Conservation (phyloP, 495 filamentous ascomycete species). For the Lophiostoma macrostomum region DNA sequence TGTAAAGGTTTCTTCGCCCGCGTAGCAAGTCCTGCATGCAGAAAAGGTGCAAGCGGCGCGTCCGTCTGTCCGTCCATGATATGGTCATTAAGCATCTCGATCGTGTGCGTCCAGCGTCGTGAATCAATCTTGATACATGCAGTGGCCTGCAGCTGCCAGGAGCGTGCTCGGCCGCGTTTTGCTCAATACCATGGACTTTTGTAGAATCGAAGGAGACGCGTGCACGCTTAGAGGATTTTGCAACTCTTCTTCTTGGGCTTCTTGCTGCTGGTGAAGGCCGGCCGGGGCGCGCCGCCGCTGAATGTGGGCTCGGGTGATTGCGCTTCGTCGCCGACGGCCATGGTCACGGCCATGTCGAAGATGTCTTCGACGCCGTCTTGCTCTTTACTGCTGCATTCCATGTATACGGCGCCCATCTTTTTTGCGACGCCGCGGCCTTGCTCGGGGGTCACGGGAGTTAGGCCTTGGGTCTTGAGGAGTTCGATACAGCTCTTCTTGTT, state of each 20-base stretch:
- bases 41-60: no score
- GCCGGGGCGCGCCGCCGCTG: conserved; percentile 12
- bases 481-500: conserved; percentile 93
- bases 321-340: conserved; percentile 69
- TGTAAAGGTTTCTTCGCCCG: conserved; percentile 8
- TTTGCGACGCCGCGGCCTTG: conserved; percentile 83
- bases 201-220: conserved; percentile 17
- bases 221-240: conserved; percentile 67
- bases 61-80: conserved; percentile 20
- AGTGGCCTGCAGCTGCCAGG: not conserved
- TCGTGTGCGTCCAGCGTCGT: conserved; percentile 31
- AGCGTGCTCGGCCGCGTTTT: not conserved
- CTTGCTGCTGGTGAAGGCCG: conserved; percentile 26
- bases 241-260: conserved; percentile 70
- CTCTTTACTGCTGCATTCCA: conserved; percentile 98
- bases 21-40: not conserved
- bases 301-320: conserved; percentile 47
- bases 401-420: conserved; percentile 91
- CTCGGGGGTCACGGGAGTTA: conserved; percentile 87
- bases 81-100: conserved; percentile 32
- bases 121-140: conserved; percentile 17
- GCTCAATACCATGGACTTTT: conserved; percentile 22
- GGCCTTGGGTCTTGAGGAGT: conserved; percentile 93
- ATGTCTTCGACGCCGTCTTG: conserved; percentile 94
- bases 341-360: conserved; percentile 84